These are phyloP conservation scores for Calocybe indica DNA, from an alignment of 768 basidiomycete species.

Conservation along the genomic window DNA sequence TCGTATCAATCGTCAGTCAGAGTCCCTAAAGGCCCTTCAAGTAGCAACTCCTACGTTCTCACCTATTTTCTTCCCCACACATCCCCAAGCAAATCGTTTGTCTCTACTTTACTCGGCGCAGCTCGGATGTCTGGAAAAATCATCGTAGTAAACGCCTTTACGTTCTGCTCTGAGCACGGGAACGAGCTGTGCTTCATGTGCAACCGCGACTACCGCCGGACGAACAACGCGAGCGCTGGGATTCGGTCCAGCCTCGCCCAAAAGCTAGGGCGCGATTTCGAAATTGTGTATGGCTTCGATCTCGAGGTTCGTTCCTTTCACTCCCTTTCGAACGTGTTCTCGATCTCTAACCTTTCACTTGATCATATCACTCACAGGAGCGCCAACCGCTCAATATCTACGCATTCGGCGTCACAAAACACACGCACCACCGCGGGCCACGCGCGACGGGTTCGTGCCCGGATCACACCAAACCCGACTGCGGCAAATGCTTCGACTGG, in stretches of 20 bases:
- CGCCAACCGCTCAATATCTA: conserved; percentile 9
- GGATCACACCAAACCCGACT: conserved; percentile 9
- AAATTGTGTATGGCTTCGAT: conserved; percentile 5
- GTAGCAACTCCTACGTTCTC: no score
- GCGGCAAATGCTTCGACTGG: conserved; percentile 11
- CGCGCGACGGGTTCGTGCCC: conserved; percentile 9
- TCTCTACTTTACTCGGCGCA: no score
- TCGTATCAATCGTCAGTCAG: no score
- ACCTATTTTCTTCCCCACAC: no score
- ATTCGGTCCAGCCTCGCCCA: conserved; percentile 3
- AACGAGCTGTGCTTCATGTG: conserved; percentile 8
- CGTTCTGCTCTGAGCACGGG: conserved; percentile 11
- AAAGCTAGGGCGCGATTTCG: conserved; percentile 4
- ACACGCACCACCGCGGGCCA: conserved; percentile 9
- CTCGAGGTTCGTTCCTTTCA: conserved; percentile 2
- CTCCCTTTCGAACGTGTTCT: not conserved
- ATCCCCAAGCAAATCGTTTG: no score
- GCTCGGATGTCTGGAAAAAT: conserved; percentile 1
- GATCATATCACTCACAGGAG: not conserved
- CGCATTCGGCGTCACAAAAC: conserved; percentile 9
- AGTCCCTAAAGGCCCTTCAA: no score
- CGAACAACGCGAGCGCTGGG: conserved; percentile 4
- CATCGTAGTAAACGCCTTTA: conserved; percentile 10
- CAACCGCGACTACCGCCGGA: conserved; percentile 8
- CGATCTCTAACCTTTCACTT: not conserved